Conservation (phyloP, 2,329 filamentous ascomycete genomes). For the Neofusicoccum parvum region DNA sequence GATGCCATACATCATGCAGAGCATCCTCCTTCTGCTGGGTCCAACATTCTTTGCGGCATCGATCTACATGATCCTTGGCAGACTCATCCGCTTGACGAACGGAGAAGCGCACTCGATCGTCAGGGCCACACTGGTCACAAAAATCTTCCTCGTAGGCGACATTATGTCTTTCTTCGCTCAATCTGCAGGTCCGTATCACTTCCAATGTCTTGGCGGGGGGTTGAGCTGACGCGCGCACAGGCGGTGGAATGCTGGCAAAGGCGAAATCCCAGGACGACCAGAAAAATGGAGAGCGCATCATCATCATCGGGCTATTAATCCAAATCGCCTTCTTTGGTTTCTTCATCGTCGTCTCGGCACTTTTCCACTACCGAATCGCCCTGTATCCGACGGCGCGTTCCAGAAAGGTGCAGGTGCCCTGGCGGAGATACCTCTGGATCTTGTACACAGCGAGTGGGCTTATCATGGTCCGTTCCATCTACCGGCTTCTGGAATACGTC, state of each 20-base stretch:
- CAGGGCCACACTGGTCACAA: constrained; percentile 40
- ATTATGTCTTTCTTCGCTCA: constrained; percentile 47
- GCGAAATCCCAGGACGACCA: background rate
- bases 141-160: constrained; percentile 47
- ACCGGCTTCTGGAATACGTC: constrained; percentile 53
- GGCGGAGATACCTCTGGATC: constrained; percentile 40
- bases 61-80: constrained; percentile 49
- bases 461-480: constrained; percentile 54
- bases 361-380: constrained; percentile 33
- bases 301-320: constrained; percentile 52
- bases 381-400: constrained; percentile 25
- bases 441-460: constrained; percentile 49
- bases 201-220: background rate
- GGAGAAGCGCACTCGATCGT: constrained; percentile 41
- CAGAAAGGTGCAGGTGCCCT: constrained; percentile 11
- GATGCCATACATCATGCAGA: constrained; percentile 47
- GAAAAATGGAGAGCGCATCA: constrained; percentile 42
- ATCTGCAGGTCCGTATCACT: constrained; percentile 21
- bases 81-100: constrained; percentile 40
- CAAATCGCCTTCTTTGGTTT: constrained; percentile 55
- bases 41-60: constrained; percentile 51
- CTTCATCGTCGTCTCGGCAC: constrained; percentile 44
- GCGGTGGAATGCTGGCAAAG: constrained; percentile 17
- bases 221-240: constrained; percentile 1
- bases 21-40: constrained; percentile 48